Evolutionary conservation across 1,139 yeast species (phyloP), one percentile per base, ranked within the genome.

Genomic region (Candida sanyaensis): DNA sequence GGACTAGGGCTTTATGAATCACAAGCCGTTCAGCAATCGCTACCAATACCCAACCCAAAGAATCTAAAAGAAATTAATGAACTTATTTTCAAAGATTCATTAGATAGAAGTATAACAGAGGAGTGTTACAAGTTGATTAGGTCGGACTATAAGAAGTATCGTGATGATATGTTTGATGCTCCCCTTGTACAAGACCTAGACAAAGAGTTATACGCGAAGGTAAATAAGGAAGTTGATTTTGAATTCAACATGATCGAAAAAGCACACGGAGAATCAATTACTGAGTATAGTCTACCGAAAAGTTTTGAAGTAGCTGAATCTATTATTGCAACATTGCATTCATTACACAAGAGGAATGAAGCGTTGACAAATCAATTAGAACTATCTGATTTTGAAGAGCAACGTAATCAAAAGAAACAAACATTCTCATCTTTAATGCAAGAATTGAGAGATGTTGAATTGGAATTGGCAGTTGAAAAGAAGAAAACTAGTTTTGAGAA

Each of bases 31-130:
- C 83, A 80, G 53, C 60, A 64, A 42, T 76, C 70, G 0, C 66
- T 85, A n/a, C 73, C 77, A 0, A 66, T 85, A 9, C 88, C 89
- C 0, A 42, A 65, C 12, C 68, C 77, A 0, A 46, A 53, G 2
- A 33, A 47, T 0, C 30, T 60, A 1, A 58, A 47, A 23, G 23
- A 9, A 6, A 5, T 24, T 6, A 17, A 12, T n/a, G 49, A 40
- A 4, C 13, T 46, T 9, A 50, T 47, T 8, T 6, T 42, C n/a
- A 45, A 46, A 1, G 42, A 48, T 5, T 46, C 41, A 1, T 31
- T 71, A 3, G 64, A 63, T 2, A 37, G 50, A 10, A 48, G 59
- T n/a, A 66, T 84, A 0, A 63, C 62, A 8, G 45, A 52, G 5
- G 83, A 79, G 46, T 57, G 78, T 50, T 53, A 61, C 5, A 56